Evolutionary conservation across 805 yeast species (phyloP), one percentile per base, ranked within the genome.

Genomic region (Torulaspora franciscae): DNA sequence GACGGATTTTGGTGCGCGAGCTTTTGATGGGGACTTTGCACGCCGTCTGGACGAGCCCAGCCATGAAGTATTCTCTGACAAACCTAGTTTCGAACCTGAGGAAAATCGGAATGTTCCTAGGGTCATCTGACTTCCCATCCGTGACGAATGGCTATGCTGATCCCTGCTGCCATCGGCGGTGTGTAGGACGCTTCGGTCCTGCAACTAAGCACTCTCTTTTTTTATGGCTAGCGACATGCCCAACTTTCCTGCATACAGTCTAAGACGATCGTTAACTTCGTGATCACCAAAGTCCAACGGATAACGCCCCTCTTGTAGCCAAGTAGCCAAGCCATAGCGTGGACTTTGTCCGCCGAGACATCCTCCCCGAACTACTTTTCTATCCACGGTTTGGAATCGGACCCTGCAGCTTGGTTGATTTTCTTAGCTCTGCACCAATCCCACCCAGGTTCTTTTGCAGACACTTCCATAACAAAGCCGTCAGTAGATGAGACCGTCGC

Each of bases 311-410:
- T 19, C 19, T 43, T 26, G 35, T 33, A 43, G 22, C 51, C 51
- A 9, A 47, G 39, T 9, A 47, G 23, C 48, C 48, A 47, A n/a
- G 51, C 42, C 51, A 47, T 47, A 4, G 47, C 51, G 23, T 37
- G 40, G n/a, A 47, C 35, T 15, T 34, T 39, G 23, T 40, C 33
- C 11, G 6, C 7, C n/a, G 42, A 17, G 7, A 44, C 35, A 7
- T 15, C 40, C 13, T 43, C 11, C 3, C 37, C n/a, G 29, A 44
- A 44, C 13, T 32, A 14, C 1, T 30, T 14, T 13, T 44, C 42
- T 13, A 47, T 15, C 43, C 46, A 41, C 7, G 11, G 3, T 19
- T 6, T 8, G 17, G 25, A n/a, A 33, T 24, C 9, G 25, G 25
- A 2, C 11, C n/a, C 23, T 33, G 27, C 6, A 34, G 4, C 27